These are phyloP conservation scores for Yarrowia porcina DNA, from an alignment of 805 yeast genomes.

Conservation along the genomic window DNA sequence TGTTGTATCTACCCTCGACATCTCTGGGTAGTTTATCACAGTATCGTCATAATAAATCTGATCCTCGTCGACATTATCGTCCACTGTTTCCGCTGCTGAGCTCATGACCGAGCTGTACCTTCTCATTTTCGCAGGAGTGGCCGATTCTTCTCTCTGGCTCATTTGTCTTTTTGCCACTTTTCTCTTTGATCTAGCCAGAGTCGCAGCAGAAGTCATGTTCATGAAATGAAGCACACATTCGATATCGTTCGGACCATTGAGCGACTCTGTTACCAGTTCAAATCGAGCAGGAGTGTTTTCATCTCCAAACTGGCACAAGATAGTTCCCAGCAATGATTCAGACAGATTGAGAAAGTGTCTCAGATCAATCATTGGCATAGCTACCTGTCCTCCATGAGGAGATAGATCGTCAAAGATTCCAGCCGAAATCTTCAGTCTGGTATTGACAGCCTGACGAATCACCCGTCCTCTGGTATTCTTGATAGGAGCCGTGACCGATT, in stretches of 20 bases:
- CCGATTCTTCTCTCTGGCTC: not conserved
- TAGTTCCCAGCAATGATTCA: not conserved
- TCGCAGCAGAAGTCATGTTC: constrained; percentile 3
- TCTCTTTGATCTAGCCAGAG: not conserved
- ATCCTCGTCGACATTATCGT: not conserved
- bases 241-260: not conserved
- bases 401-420: not conserved
- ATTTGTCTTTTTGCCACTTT: not conserved
- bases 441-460: not conserved
- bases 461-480: not conserved
- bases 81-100: not conserved
- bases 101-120: not conserved
- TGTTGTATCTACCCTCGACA: not conserved
- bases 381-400: not conserved
- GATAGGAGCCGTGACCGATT: constrained; percentile 7
- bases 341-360: not conserved
- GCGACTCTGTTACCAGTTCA: not conserved
- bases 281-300: constrained; percentile 6
- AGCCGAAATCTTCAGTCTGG: not conserved
- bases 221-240: constrained; percentile 10
- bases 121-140: not conserved
- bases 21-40: not conserved
- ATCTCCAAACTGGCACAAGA: constrained; percentile 12
- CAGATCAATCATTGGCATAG: constrained; percentile 2
- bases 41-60: not conserved